Evolutionary conservation across 345 rosid genomes (phyloP), one percentile per base, ranked within the genome.

Genomic region (Lenwebbia sp.): DNA sequence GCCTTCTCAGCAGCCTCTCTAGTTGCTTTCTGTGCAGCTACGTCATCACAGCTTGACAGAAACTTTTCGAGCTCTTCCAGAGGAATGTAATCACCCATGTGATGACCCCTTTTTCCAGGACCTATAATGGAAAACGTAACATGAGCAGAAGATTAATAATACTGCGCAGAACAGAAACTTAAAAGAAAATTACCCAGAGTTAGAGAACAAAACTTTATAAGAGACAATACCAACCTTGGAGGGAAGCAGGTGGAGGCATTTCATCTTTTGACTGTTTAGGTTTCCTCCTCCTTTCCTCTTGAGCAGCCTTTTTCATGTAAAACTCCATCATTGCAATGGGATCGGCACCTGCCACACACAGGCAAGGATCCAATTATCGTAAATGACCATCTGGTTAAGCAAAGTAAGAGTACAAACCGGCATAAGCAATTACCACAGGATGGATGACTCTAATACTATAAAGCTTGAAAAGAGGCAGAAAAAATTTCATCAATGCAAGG

Each of bases 41-140:
- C 98, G 90, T 94, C 99, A 85, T 94, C 92, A 87, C 99, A 98
- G 87, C 89, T 84, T 86, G 99, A 91, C 92, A 98, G 58, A 90
- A 98, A 98, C 91, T 95, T 96, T 87, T 94, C 99, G 60, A 98
- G 97, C 98, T 96, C 98, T 86, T 93, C 97, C 26, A 28, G 90
- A 26, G 99, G 99, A 89, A 98, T 98, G 88, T 94, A 98, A 89
- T 98, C 99, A 52, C 99, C 99, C 99, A 98, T 98, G 92, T 98
- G 99, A 89, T 98, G 99, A 89, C 98, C 99, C 92, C 92, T 94
- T 89, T 94, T 94, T 25, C 85, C 51, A 83, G 92, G 50, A 90
- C 85, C 92, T 84, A 89, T 54, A 23, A 65, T 62, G 55, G 81
- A n/a, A 87, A 83, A 86, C 28, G 82, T 57, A 86, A 84, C 50